These are phyloP conservation scores for Trichoderma sp. DNA, from an alignment of 2,329 filamentous ascomycete species.

Conservation along the genomic window DNA sequence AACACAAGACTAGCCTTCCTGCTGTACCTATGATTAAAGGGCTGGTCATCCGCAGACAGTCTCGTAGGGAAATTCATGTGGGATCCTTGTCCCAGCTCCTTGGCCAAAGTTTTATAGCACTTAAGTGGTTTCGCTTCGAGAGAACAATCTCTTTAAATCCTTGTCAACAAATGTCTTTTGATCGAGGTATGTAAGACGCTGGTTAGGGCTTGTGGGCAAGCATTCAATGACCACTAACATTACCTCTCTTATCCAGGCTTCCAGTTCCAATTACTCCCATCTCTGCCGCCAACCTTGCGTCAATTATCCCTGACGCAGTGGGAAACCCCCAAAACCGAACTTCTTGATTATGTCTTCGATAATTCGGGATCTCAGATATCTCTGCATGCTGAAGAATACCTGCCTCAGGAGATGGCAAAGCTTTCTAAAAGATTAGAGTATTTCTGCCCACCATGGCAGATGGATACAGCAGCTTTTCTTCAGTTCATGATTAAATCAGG, in stretches of 20 bases:
- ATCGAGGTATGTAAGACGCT: neutral
- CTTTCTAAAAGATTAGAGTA: neutral
- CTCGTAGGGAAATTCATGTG: neutral
- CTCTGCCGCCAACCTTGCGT: slow-evolving; percentile 4
- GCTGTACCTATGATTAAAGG: neutral
- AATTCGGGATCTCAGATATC: neutral
- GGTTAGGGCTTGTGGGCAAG: neutral
- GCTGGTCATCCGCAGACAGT: slow-evolving; percentile 11
- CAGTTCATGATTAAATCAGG: neutral
- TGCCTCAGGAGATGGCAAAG: slow-evolving; percentile 5
- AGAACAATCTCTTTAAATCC: neutral
- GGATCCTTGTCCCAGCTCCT: neutral
- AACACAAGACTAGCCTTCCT: neutral
- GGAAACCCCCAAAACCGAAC: neutral
- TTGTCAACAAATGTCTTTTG: neutral
- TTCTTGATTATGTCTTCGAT: neutral
- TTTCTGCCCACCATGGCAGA: slow-evolving; percentile 9
- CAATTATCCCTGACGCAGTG: slow-evolving; percentile 8
- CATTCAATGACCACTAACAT: neutral
- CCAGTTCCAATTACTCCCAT: neutral
- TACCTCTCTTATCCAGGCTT: neutral
- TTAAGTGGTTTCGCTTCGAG: slow-evolving; percentile 8
- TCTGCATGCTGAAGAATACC: neutral
- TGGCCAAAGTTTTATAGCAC: slow-evolving; percentile 2
- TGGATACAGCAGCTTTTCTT: slow-evolving; percentile 8